Percentiles rank a stretch among this genome's conserved stretches.
These are phyloP conservation scores for Alternaria gaisen DNA, from an alignment of 2,329 filamentous ascomycete genomes.

Conservation along the genomic window DNA sequence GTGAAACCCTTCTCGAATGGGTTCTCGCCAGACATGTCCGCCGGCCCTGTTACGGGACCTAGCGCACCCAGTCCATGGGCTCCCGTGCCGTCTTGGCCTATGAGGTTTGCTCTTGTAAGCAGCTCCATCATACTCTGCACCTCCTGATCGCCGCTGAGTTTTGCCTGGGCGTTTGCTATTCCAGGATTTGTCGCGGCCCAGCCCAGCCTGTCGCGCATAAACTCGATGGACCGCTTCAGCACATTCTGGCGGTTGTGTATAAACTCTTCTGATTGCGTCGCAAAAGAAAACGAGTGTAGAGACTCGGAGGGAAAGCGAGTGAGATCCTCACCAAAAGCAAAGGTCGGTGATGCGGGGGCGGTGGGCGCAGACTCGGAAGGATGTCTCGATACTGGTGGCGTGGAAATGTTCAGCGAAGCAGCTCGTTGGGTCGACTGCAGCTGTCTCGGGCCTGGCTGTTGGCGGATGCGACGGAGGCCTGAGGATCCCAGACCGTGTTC, in stretches of 20 bases:
- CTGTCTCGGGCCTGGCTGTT: constrained; percentile 71
- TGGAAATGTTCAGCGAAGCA: constrained; percentile 71
- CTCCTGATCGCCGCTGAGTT: constrained; percentile 82
- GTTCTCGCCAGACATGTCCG: constrained; percentile 76
- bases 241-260: constrained; percentile 92
- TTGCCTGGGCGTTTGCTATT: constrained; percentile 83
- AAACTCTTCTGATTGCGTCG: constrained; percentile 91
- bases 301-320: constrained; percentile 94
- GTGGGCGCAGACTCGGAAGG: constrained; percentile 63
- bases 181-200: constrained; percentile 79
- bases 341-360: constrained; percentile 72
- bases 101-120: constrained; percentile 80
- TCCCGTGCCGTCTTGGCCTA: constrained; percentile 71
- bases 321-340: constrained; percentile 84
- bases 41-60: constrained; percentile 82
- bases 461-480: constrained; percentile 91
- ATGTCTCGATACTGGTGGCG: constrained; percentile 63
- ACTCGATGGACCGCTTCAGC: constrained; percentile 91
- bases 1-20: constrained; percentile 86
- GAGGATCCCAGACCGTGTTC: constrained; percentile 87
- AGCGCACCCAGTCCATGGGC: constrained; percentile 57
- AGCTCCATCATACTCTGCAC: constrained; percentile 91
- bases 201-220: constrained; percentile 91
- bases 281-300: constrained; percentile 97
- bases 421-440: constrained; percentile 69